Evolutionary conservation across 2,329 filamentous ascomycete species (phyloP).

Genomic region (Apiospora aurea): DNA sequence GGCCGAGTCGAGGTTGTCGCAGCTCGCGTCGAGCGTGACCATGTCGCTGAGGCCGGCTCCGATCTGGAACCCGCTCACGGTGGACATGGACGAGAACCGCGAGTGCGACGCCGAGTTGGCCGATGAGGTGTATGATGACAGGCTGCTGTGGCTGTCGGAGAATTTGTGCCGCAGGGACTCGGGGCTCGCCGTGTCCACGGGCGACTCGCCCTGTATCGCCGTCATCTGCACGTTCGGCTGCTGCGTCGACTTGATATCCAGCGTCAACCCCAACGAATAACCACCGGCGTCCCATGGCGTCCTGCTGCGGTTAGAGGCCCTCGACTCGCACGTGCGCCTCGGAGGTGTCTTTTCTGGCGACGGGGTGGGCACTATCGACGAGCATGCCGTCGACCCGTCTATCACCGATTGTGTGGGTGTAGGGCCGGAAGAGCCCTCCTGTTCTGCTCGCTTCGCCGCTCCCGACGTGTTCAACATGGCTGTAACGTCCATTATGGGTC

Average conservation of each 20-base stretch:
- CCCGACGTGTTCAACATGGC: conserved; percentile 49
- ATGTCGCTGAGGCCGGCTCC: conserved; percentile 46
- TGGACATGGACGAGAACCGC: conserved; percentile 61
- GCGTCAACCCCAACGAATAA: conserved; percentile 53
- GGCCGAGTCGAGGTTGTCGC: conserved; percentile 29
- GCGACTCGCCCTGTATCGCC: conserved; percentile 36
- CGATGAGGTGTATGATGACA: conserved; percentile 57
- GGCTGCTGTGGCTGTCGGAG: conserved; percentile 60
- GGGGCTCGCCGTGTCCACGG: conserved; percentile 39
- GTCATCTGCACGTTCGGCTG: conserved; percentile 33
- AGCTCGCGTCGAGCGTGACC: conserved; percentile 44
- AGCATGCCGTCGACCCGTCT: conserved; percentile 34
- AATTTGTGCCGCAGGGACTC: conserved; percentile 51
- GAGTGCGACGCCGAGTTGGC: conserved; percentile 56
- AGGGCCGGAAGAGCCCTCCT: conserved; percentile 31
- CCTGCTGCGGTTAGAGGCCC: conserved; percentile 44
- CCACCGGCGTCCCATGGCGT: conserved; percentile 61
- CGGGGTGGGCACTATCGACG: conserved; percentile 40
- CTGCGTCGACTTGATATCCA: conserved; percentile 47
- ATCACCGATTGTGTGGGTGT: conserved; percentile 37
- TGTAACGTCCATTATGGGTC: conserved; percentile 48
- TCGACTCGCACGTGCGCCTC: conserved; percentile 40
- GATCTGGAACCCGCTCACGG: conserved; percentile 51
- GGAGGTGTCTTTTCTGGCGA: conserved; percentile 34
- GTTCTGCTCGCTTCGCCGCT: conserved; percentile 34